Evolutionary conservation across 2,329 filamentous ascomycete genomes (phyloP), one percentile per base, ranked within the genome.

Genomic region (Pyricularia grisea): DNA sequence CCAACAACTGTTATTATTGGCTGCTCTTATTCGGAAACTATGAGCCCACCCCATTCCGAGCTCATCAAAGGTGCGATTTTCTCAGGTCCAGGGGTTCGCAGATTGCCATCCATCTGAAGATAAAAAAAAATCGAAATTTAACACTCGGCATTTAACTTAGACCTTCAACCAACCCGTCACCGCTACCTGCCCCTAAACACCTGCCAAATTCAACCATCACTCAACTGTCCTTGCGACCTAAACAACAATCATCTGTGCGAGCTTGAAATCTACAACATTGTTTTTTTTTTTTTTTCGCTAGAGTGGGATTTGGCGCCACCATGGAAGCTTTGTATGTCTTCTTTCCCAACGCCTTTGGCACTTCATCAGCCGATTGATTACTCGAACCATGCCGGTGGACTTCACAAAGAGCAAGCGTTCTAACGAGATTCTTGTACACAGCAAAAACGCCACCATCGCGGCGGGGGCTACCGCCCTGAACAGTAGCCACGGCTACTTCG

Each of bases 401-500:
- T n/a, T 17, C 50, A 76, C 75, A 64, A 70, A 66, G 67, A 55
- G 69, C 66, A 68, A 66, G 6, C 61, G 50, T 69, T 73, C 70
- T 72, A 25, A 67, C 66, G 42, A n/a, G 28, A 60, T 67, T 14
- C 14, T 20, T 28, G 36, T 1, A 14, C 30, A 23, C 58, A 68
- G 67, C 31, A 68, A 60, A 25, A 87, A 87, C 77, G 79, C 83
- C 73, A 87, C 85, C 70, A 77, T 82, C 69, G 72, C 76, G 71
- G 71, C 69, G 66, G 77, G 77, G 70, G 58, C 58, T 27, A 61
- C 58, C 23, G 78, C 79, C 71, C 78, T 85, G 69, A 84, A 82
- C 78, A 79, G 82, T 72, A 81, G 82, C 64, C 78, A 81, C 71
- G 81, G 82, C 73, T 88, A 87, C 76, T 79, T 86, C 60, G 81